A percentile compares a stretch with the other conserved stretches of the same genome.
These are phyloP conservation scores for Silene conica DNA, from an alignment of 148 eudicot species.

Conservation along the genomic window DNA sequence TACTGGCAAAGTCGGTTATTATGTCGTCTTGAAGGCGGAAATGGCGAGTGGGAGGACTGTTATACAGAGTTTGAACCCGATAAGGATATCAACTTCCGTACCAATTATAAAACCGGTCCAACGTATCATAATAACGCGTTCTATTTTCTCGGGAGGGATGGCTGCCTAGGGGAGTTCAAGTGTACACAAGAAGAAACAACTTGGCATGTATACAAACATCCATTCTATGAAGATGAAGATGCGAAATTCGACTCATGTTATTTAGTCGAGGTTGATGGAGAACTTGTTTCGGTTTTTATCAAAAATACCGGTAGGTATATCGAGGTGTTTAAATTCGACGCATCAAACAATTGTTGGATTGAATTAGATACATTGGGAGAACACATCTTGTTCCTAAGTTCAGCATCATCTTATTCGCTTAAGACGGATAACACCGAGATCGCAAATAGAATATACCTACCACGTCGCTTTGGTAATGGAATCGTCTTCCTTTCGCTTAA, in stretches of 20 bases:
- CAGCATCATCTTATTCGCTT: neutral
- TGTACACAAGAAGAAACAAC: neutral
- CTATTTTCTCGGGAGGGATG: neutral
- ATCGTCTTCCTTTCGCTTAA: slow-evolving; percentile 6
- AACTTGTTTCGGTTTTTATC: slow-evolving; percentile 3
- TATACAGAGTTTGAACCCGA: neutral
- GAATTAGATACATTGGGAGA: neutral
- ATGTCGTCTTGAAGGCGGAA: no score
- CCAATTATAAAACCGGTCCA: neutral
- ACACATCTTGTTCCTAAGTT: neutral
- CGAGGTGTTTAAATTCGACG: slow-evolving; percentile 10
- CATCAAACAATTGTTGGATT: neutral
- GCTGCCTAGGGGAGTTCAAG: slow-evolving; percentile 3
- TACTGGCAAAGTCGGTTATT: no score
- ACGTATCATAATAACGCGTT: neutral
- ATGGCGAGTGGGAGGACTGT: neutral
- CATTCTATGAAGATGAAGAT: no score
- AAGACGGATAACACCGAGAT: neutral
- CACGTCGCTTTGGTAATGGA: neutral
- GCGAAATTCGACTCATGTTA: no score
- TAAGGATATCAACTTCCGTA: neutral
- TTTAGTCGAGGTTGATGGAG: no score
- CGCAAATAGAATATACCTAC: slow-evolving; percentile 1
- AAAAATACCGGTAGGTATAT: slow-evolving; percentile 5
- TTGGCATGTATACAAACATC: neutral